A percentile compares a stretch with the other conserved stretches of the same genome.
phyloP scores from a whole-genome alignment of 331 rosid species.

The Quercus phellos region DNA sequence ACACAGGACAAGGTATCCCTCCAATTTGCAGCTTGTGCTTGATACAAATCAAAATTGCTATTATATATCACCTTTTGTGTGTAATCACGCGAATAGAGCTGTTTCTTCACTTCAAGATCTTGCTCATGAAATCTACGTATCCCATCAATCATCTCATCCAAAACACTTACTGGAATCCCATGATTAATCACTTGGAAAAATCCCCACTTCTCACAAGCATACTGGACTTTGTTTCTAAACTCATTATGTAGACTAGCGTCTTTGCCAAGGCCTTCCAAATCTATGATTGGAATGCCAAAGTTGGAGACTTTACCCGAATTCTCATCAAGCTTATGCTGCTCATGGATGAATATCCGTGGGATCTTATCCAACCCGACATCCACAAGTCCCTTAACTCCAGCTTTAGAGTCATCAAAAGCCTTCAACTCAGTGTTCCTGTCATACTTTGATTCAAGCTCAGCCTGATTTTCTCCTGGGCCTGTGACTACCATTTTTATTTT shows the following conservation, averaged over 20 bases:
- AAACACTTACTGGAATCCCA: conserved; percentile 8
- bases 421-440: not conserved
- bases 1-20: too few relatives aligned
- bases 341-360: conserved; percentile 19
- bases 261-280: not conserved
- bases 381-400: conserved; percentile 32
- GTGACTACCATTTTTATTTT: not conserved
- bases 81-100: conserved; percentile 7
- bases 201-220: conserved; percentile 22
- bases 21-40: conserved; percentile 8
- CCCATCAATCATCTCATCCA: conserved; percentile 24
- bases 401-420: conserved; percentile 29
- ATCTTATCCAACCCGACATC: conserved; percentile 26
- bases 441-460: not conserved
- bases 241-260: not conserved
- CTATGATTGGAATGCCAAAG: conserved; percentile 15
- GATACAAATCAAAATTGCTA: conserved; percentile 23
- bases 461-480: not conserved
- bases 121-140: conserved; percentile 27
- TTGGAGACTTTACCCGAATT: not conserved
- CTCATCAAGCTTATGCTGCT: not conserved
- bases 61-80: not conserved
- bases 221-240: conserved; percentile 2
- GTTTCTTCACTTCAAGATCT: conserved; percentile 21
- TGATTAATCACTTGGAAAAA: conserved; percentile 34